Evolutionary conservation across 805 yeast species (phyloP).

Genomic region (Ogataea naganishii): DNA sequence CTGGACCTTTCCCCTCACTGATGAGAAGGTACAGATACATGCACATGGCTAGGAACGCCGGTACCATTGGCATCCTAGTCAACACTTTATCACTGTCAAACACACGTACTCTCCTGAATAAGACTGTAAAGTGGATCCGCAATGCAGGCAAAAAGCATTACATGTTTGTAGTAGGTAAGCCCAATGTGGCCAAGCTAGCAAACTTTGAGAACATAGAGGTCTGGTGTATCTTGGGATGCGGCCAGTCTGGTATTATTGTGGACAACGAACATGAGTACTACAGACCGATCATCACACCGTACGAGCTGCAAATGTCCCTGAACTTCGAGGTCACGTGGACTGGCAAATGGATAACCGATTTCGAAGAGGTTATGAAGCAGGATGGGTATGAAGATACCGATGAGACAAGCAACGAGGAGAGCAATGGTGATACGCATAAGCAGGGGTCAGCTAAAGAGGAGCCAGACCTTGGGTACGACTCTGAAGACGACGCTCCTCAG

Average conservation of each 20-base stretch:
- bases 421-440: slow-evolving; percentile 4
- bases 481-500: slow-evolving; percentile 59
- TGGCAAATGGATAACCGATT: slow-evolving; percentile 87
- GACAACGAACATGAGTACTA: slow-evolving; percentile 74
- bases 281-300: slow-evolving; percentile 91
- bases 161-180: slow-evolving; percentile 94
- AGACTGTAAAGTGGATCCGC: slow-evolving; percentile 50
- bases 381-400: slow-evolving; percentile 25
- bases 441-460: slow-evolving; percentile 3
- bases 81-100: slow-evolving; percentile 80
- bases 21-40: slow-evolving; percentile 79
- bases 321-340: slow-evolving; percentile 77
- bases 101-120: slow-evolving; percentile 58
- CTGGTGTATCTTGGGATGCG: slow-evolving; percentile 94
- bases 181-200: slow-evolving; percentile 94
- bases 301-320: slow-evolving; percentile 77
- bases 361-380: slow-evolving; percentile 40
- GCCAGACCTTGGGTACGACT: slow-evolving; percentile 16
- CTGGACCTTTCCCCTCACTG: slow-evolving; percentile 70
- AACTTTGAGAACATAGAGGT: slow-evolving; percentile 90
- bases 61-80: slow-evolving; percentile 84
- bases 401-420: slow-evolving; percentile 13
- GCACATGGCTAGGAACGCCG: slow-evolving; percentile 85
- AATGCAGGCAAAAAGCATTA: slow-evolving; percentile 86
- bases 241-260: slow-evolving; percentile 83